phyloP scores from a whole-genome alignment of 2,329 filamentous ascomycete genomes.

The Amesomyces nigricolor region DNA sequence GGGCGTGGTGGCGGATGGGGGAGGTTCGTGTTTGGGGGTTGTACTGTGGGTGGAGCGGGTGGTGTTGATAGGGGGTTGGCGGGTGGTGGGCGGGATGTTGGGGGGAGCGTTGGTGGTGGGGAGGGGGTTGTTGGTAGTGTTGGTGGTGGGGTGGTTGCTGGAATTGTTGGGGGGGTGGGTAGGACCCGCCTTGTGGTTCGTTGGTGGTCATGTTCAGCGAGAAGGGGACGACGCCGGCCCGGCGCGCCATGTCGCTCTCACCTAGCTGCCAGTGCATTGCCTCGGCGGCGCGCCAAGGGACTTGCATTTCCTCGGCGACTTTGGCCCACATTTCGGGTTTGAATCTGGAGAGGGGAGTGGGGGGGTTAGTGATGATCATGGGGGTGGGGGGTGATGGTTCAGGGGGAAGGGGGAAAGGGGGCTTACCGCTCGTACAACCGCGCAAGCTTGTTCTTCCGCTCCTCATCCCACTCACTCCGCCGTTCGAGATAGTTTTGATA shows the following conservation, averaged over 20 bases:
- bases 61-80: too few relatives aligned
- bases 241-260: constrained; percentile 86
- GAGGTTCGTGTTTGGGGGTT: not conserved
- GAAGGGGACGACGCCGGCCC: constrained; percentile 86
- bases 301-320: constrained; percentile 87
- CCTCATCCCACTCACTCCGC: constrained; percentile 91
- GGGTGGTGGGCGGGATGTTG: too few relatives aligned
- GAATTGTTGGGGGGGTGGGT: constrained; percentile 19
- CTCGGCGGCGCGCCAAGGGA: constrained; percentile 92
- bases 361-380: constrained; percentile 23
- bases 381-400: not conserved
- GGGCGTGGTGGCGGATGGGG: constrained; percentile 33
- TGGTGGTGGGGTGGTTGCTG: not conserved
- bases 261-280: constrained; percentile 98
- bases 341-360: constrained; percentile 56
- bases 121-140: constrained; percentile 33
- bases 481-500: constrained; percentile 97
- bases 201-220: constrained; percentile 47
- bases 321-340: constrained; percentile 98
- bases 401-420: not conserved
- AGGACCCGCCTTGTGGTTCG: constrained; percentile 35
- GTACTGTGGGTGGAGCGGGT: not conserved
- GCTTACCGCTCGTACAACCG: constrained; percentile 85
- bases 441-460: constrained; percentile 94
- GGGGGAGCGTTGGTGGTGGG: constrained; percentile 26